These are phyloP conservation scores for Pseudogymnoascus sp. DNA, from an alignment of 2,329 filamentous ascomycete genomes.

Conservation along the genomic window DNA sequence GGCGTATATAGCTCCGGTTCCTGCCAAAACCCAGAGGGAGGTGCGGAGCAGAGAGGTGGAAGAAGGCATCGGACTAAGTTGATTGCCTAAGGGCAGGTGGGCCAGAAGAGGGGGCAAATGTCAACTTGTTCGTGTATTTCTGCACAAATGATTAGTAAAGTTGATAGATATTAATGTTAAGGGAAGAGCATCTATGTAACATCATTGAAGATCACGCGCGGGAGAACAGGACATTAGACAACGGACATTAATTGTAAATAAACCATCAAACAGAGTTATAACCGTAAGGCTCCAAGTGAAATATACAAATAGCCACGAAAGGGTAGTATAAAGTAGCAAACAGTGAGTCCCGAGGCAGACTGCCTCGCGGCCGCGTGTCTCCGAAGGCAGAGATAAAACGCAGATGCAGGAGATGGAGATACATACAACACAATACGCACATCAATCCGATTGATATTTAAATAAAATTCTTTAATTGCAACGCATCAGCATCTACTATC, in stretches of 20 bases:
- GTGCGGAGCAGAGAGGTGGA: conserved; percentile 11
- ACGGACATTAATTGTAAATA: background rate
- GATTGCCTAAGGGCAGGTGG: background rate
- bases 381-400: background rate
- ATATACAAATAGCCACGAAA: background rate
- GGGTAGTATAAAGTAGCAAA: background rate
- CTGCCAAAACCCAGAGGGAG: conserved; percentile 48
- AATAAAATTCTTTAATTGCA: background rate
- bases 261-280: background rate
- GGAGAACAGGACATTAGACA: background rate
- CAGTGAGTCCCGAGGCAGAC: background rate
- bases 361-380: background rate
- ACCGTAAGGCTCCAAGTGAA: background rate
- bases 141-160: background rate
- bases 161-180: background rate
- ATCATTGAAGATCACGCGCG: no score
- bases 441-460: background rate
- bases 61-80: background rate
- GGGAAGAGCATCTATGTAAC: background rate
- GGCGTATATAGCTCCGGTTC: conserved; percentile 57
- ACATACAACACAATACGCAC: background rate
- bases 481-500: background rate
- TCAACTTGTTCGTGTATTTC: background rate
- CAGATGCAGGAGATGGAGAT: background rate
- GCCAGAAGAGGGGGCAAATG: background rate